These are phyloP conservation scores for Trametes cubensis DNA, from an alignment of 768 basidiomycete species.

Conservation along the genomic window DNA sequence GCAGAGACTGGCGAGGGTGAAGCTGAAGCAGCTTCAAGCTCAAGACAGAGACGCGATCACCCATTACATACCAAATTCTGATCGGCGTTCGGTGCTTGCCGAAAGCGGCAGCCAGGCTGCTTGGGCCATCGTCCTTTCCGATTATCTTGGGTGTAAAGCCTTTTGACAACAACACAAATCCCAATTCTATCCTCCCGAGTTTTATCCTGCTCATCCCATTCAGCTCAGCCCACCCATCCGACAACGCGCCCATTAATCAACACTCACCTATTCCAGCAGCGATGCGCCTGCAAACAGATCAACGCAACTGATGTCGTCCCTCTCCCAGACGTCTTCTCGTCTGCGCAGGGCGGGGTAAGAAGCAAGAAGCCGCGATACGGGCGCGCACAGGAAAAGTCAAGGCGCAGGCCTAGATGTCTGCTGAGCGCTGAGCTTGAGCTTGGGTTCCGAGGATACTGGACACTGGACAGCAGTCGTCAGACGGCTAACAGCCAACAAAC, in stretches of 20 bases:
- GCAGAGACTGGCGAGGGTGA: neutral
- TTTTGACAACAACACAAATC: neutral
- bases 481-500: neutral
- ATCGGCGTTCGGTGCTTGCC: slow-evolving; percentile 62
- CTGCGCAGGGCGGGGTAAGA: slow-evolving; percentile 9
- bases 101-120: slow-evolving; percentile 42
- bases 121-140: slow-evolving; percentile 40
- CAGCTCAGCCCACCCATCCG: slow-evolving; percentile 4
- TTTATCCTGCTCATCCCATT: slow-evolving; percentile 7
- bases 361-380: neutral
- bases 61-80: slow-evolving; percentile 47
- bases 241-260: slow-evolving; percentile 13
- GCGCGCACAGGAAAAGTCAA: slow-evolving; percentile 9
- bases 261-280: slow-evolving; percentile 8
- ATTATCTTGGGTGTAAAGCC: neutral
- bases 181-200: slow-evolving; percentile 3
- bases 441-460: neutral
- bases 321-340: neutral
- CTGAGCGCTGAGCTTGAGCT: neutral
- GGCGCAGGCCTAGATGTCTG: neutral
- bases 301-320: neutral
- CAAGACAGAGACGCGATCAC: slow-evolving; percentile 31
- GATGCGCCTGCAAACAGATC: neutral
- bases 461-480: neutral
- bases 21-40: neutral